These are phyloP conservation scores for Candida railenensis DNA, from an alignment of 805 yeast genomes.

Conservation along the genomic window DNA sequence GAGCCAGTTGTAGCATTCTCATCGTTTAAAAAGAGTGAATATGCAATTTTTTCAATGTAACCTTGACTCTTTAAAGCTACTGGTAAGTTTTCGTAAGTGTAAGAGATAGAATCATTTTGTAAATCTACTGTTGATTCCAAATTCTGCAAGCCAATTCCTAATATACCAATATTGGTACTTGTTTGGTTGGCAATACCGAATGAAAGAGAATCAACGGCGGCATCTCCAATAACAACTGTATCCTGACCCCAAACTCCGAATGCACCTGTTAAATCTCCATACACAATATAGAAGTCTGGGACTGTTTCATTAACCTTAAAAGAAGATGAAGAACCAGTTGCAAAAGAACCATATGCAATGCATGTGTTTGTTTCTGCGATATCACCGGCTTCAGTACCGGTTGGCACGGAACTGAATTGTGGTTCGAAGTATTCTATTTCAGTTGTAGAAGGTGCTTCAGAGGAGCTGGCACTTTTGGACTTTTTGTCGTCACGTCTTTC, in stretches of 20 bases:
- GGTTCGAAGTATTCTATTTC: not conserved
- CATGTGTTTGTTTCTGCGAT: slow-evolving; percentile 32
- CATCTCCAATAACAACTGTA: slow-evolving; percentile 49
- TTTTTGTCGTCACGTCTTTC: not conserved
- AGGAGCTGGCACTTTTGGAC: not conserved
- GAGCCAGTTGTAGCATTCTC: slow-evolving; percentile 26
- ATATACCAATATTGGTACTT: slow-evolving; percentile 64
- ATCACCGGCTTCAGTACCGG: slow-evolving; percentile 6
- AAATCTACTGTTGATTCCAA: slow-evolving; percentile 54
- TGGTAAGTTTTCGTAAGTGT: slow-evolving; percentile 37
- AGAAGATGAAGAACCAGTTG: slow-evolving; percentile 35
- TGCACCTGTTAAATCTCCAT: slow-evolving; percentile 51
- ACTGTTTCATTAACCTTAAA: slow-evolving; percentile 42
- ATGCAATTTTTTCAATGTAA: slow-evolving; percentile 29
- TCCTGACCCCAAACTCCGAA: slow-evolving; percentile 64
- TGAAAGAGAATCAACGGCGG: slow-evolving; percentile 49
- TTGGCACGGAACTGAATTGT: not conserved
- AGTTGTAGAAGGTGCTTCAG: not conserved
- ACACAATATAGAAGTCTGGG: slow-evolving; percentile 39
- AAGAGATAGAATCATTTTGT: not conserved
- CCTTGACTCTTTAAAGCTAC: slow-evolving; percentile 31
- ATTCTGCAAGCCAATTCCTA: slow-evolving; percentile 70
- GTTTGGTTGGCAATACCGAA: slow-evolving; percentile 74
- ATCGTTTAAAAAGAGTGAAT: slow-evolving; percentile 35
- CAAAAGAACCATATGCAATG: slow-evolving; percentile 48